Percentiles rank a stretch among this genome's conserved stretches.
Conservation (phyloP, 2,329 filamentous ascomycete genomes). For the Colletotrichum lupini region DNA sequence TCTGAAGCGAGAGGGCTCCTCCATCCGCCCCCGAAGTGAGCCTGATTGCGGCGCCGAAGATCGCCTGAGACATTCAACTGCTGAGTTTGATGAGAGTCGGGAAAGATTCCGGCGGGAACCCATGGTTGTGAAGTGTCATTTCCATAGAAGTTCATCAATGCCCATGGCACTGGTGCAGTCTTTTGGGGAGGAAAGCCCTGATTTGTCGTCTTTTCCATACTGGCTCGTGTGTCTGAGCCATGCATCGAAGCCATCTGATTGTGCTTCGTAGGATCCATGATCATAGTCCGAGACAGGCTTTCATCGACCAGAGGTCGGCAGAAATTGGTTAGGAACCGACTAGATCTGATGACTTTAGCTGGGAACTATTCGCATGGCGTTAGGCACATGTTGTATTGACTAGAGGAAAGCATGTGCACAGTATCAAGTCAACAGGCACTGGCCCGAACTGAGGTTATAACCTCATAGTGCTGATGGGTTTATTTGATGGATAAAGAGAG, state of each 20-base stretch:
- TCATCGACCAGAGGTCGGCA: neutral
- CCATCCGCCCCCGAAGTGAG: constrained; percentile 46
- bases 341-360: neutral
- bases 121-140: constrained; percentile 54
- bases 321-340: neutral
- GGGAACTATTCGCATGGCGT: constrained; percentile 12
- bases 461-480: neutral
- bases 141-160: constrained; percentile 49
- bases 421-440: neutral
- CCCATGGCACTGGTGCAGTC: constrained; percentile 38
- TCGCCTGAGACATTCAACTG: constrained; percentile 42
- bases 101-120: constrained; percentile 49
- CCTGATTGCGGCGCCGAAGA: constrained; percentile 38
- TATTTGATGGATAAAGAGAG: neutral
- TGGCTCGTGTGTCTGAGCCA: constrained; percentile 1
- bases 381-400: neutral
- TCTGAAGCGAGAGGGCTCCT: constrained; percentile 50
- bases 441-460: neutral
- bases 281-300: neutral
- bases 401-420: neutral
- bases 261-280: constrained; percentile 23
- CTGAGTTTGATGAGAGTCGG: constrained; percentile 45
- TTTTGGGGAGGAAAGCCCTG: neutral
- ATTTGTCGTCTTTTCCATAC: neutral
- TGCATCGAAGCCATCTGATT: neutral